Evolutionary conservation across 257 asterid genomes (phyloP).

Genomic region (Jaltomata sinuosa): DNA sequence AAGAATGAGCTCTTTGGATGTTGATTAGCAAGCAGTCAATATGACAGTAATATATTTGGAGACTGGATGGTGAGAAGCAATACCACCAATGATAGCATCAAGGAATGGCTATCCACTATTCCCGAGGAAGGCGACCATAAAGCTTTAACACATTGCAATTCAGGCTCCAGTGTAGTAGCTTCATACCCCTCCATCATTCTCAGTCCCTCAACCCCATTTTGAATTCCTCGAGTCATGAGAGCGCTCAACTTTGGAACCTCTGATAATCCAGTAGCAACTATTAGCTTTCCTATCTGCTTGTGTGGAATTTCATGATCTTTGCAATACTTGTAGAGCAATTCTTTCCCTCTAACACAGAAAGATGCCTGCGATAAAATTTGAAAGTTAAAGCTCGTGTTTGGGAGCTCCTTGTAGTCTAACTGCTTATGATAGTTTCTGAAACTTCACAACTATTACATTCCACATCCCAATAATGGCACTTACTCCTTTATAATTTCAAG

Average conservation of each 20-base stretch:
- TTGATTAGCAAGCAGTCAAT: background rate
- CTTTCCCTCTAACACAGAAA: slow-evolving; percentile 68
- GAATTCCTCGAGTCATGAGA: slow-evolving; percentile 47
- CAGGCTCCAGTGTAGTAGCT: slow-evolving; percentile 57
- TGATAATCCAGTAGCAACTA: slow-evolving; percentile 74
- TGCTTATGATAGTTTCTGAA: background rate
- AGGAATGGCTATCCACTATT: slow-evolving; percentile 59
- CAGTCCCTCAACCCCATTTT: slow-evolving; percentile 66
- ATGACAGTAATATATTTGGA: background rate
- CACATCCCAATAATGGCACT: background rate
- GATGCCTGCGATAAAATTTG: slow-evolving; percentile 35
- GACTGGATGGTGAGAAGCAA: background rate
- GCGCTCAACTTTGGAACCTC: slow-evolving; percentile 52
- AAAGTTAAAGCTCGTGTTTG: background rate
- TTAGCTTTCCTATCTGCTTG: slow-evolving; percentile 73
- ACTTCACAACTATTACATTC: background rate
- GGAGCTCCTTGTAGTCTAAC: background rate
- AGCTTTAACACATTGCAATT: slow-evolving; percentile 63
- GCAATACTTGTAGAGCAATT: slow-evolving; percentile 58
- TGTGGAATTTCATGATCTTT: slow-evolving; percentile 55
- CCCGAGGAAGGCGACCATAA: slow-evolving; percentile 72
- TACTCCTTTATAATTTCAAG: background rate
- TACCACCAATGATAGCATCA: slow-evolving; percentile 78
- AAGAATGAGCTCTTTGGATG: background rate
- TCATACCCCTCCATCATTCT: slow-evolving; percentile 52